Percentiles rank a stretch among this genome's conserved stretches.
Evolutionary conservation across 768 basidiomycete genomes (phyloP).

Genomic region (Holtermannia corniformis): DNA sequence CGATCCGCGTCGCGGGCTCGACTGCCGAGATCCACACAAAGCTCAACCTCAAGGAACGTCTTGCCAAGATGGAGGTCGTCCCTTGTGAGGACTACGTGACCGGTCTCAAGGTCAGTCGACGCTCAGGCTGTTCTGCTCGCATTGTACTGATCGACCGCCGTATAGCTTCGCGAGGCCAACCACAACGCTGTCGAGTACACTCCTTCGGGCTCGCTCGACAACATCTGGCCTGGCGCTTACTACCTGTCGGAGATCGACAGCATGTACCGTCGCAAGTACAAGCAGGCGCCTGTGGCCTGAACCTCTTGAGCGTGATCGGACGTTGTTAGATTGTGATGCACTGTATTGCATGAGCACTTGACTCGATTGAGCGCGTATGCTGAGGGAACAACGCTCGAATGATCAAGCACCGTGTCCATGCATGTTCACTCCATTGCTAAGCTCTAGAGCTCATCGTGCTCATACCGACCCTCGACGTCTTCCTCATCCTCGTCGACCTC

Average conservation of each 20-base stretch:
- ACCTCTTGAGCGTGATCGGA: not conserved
- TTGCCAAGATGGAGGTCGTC: slow-evolving; percentile 79
- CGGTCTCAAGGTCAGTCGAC: slow-evolving; percentile 48
- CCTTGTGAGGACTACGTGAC: slow-evolving; percentile 86
- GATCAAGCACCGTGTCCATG: not conserved
- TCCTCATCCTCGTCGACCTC: slow-evolving; percentile 21
- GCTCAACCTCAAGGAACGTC: slow-evolving; percentile 66
- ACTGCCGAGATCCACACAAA: slow-evolving; percentile 69
- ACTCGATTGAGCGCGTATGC: not conserved
- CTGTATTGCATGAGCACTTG: not conserved
- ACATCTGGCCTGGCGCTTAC: slow-evolving; percentile 89
- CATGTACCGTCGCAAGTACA: slow-evolving; percentile 87
- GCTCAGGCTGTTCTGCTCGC: not conserved
- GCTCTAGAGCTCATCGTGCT: slow-evolving; percentile 40
- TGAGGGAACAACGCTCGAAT: too few relatives aligned
- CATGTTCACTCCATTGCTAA: not conserved
- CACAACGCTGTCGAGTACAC: slow-evolving; percentile 80
- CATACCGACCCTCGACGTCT: slow-evolving; percentile 17
- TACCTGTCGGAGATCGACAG: slow-evolving; percentile 84
- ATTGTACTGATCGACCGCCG: slow-evolving; percentile 7
- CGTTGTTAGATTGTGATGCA: not conserved
- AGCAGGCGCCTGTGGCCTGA: slow-evolving; percentile 12
- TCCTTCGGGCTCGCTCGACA: slow-evolving; percentile 74
- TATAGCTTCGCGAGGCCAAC: slow-evolving; percentile 87
- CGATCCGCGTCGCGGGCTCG: slow-evolving; percentile 75